phyloP scores from a whole-genome alignment of 2,329 filamentous ascomycete genomes.

The Hortaea werneckii region DNA sequence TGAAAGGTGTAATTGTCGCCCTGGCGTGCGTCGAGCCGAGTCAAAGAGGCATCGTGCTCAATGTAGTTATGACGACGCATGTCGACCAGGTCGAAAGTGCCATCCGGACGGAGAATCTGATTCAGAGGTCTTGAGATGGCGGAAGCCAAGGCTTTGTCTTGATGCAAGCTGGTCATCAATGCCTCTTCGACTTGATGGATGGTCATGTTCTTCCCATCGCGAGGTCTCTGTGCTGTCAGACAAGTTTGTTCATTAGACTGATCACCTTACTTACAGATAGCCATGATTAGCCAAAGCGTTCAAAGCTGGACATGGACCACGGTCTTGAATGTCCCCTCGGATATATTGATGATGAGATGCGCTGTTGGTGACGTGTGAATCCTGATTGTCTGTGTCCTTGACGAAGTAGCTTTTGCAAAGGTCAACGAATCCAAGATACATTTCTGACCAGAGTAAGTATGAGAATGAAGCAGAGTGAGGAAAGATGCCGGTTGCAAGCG shows the following conservation, averaged over 20 bases:
- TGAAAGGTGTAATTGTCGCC: conserved; percentile 28
- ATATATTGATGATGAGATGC: too few species aligned
- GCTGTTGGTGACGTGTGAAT: too few species aligned
- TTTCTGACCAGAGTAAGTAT: too few species aligned
- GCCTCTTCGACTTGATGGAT: conserved; percentile 22
- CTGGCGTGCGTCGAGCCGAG: conserved; percentile 25
- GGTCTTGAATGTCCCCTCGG: background rate
- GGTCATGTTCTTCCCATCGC: conserved; percentile 26
- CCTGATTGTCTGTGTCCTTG: too few species aligned
- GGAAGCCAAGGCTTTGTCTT: conserved; percentile 2
- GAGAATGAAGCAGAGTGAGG: too few species aligned
- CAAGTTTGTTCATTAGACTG: background rate
- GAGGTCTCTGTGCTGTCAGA: conserved; percentile 13
- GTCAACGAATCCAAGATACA: too few species aligned
- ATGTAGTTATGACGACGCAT: conserved; percentile 25
- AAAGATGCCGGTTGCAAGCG: too few species aligned
- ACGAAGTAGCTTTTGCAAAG: too few species aligned
- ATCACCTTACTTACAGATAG: conserved; percentile 18
- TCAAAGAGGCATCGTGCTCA: conserved; percentile 28
- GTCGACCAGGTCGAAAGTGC: conserved; percentile 25
- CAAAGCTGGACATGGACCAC: conserved; percentile 20
- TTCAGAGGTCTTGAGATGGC: conserved; percentile 9
- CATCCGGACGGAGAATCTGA: conserved; percentile 13
- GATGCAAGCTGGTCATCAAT: background rate
- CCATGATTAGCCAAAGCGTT: conserved; percentile 26